Evolutionary conservation across 371 early-diverging fungal genomes (phyloP), one percentile per base, ranked within the genome.

Genomic region (Furculomyces boomerangus): DNA sequence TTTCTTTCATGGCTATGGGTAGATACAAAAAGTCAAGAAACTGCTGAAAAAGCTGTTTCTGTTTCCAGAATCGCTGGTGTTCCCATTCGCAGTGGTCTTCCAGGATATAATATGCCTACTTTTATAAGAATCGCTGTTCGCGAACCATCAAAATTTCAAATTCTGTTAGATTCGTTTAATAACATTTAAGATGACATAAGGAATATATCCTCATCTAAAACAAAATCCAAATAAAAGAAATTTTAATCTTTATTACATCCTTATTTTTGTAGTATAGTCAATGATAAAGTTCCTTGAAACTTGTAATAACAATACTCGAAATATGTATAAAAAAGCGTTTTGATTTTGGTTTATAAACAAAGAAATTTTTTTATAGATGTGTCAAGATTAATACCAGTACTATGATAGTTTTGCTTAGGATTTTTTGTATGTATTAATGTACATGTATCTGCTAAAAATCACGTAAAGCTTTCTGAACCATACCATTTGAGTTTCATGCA

Each of bases 381-480:
- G 7, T 8, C 8, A 45, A 45, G n/a, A 45, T 7, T 26, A 45
- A 22, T 24, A 8, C 7, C 22, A 13, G 7, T 7, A 26, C 3
- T 45, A 45, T 45, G 8, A 45, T 7, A 8, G 10, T 45, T 8
- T 13, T 45, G 31, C 31, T 35, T 29, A 53, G 64, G 53, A 60
- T 64, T 25, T 59, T 2, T 57, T 44, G 48, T 67, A 67, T 0
- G 68, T 67, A 58, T 95, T 97, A 53, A 90, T 73, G 57, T 76
- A 71, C 94, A 95, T 94, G 72, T 91, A 99, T 53, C 90, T 74
- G n/a, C 93, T 91, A 60, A 90, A 88, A 14, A 83, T 62, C 43
- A 96, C 74, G 69, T 93, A 98, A 25, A 97, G 64, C 69, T 84
- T 81, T 29, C 99, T 73, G 72, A 92, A 99, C 98, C 98, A 97